These are phyloP conservation scores for Saccharomycopsis phalli DNA, from an alignment of 1,139 yeast species.

Conservation along the genomic window DNA sequence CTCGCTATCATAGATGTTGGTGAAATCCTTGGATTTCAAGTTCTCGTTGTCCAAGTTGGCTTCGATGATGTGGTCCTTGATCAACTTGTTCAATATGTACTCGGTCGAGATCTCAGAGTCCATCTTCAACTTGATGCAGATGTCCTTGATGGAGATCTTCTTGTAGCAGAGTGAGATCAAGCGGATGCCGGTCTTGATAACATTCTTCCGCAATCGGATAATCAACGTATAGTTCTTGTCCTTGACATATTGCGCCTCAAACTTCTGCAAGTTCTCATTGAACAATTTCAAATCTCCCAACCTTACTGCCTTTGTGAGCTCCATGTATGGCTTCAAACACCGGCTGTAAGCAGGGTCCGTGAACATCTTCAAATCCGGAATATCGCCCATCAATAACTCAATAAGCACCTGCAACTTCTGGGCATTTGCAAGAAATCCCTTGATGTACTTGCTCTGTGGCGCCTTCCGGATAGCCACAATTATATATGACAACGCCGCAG, in stretches of 20 bases:
- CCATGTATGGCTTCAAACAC: conserved; percentile 71
- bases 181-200: conserved; percentile 94
- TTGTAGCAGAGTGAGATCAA: conserved; percentile 88
- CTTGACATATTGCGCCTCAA: conserved; percentile 51
- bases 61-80: conserved; percentile 95
- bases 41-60: conserved; percentile 86
- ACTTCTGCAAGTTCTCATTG: conserved; percentile 60
- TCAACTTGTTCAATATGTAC: conserved; percentile 93
- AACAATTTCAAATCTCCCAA: conserved; percentile 83
- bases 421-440: conserved; percentile 85
- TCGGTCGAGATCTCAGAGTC: conserved; percentile 96
- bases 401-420: conserved; percentile 82
- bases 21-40: conserved; percentile 82
- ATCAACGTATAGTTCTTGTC: conserved; percentile 85
- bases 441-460: conserved; percentile 83
- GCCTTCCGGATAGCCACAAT: conserved; percentile 93
- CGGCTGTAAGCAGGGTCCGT: conserved; percentile 50
- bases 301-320: conserved; percentile 86
- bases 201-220: conserved; percentile 88
- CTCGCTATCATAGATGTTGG: conserved; percentile 79
- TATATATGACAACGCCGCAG: conserved; percentile 82
- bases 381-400: conserved; percentile 92
- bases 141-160: conserved; percentile 81
- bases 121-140: conserved; percentile 80
- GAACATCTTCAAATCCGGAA: conserved; percentile 86